Conservation (phyloP, 768 basidiomycete genomes). For the Serpula lacrymans region DNA sequence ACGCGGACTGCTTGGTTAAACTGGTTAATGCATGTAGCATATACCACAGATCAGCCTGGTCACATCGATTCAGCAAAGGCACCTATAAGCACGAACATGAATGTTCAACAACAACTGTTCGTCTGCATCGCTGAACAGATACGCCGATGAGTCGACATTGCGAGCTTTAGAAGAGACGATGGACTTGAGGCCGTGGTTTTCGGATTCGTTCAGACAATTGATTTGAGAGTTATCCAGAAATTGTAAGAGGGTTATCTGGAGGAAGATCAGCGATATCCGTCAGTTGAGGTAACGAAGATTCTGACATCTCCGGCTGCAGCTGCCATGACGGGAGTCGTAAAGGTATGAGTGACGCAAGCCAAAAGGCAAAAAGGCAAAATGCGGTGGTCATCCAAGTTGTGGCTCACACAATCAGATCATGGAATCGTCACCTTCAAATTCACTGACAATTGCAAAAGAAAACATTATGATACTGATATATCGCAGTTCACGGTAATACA, state of each 20-base stretch:
- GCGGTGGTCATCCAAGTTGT: too few species aligned
- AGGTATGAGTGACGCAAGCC: too few species aligned
- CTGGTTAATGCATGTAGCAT: slow-evolving; percentile 29
- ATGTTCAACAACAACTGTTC: slow-evolving; percentile 70
- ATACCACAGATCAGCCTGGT: not conserved
- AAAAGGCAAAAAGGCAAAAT: too few species aligned
- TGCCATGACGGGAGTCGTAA: too few species aligned
- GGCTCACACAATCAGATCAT: too few species aligned
- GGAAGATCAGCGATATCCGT: slow-evolving; percentile 3
- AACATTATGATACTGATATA: too few species aligned
- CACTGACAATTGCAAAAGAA: too few species aligned
- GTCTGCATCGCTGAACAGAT: slow-evolving; percentile 67
- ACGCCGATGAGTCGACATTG: slow-evolving; percentile 43
- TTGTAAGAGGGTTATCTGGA: slow-evolving; percentile 52
- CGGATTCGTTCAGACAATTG: slow-evolving; percentile 68
- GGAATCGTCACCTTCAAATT: too few species aligned
- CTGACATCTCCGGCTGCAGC: too few species aligned
- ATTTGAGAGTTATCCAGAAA: slow-evolving; percentile 57
- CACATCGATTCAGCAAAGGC: not conserved
- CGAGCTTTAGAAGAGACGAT: slow-evolving; percentile 42
- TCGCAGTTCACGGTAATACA: too few species aligned
- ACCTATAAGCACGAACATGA: slow-evolving; percentile 42
- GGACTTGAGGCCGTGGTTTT: slow-evolving; percentile 46
- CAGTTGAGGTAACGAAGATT: too few species aligned
- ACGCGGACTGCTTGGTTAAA: slow-evolving; percentile 70